Conservation (phyloP, 2,329 filamentous ascomycete genomes). For the Sporothrix pseudoabietina region DNA sequence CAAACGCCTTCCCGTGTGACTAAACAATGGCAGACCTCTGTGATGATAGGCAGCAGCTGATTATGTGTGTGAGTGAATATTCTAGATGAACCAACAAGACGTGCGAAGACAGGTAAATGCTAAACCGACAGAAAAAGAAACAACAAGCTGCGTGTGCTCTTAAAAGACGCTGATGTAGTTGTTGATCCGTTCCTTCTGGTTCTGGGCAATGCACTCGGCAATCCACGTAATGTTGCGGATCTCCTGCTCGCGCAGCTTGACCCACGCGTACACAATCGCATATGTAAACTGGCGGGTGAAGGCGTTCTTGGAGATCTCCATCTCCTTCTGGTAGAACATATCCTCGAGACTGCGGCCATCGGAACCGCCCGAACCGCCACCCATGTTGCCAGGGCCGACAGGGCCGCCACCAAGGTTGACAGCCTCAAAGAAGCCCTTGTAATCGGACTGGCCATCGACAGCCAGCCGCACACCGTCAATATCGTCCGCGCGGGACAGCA, state of each 20-base stretch:
- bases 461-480: constrained; percentile 90
- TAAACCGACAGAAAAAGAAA: not conserved
- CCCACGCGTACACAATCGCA: constrained; percentile 95
- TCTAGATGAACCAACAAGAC: constrained; percentile 2
- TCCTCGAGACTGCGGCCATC: constrained; percentile 93
- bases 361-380: constrained; percentile 67
- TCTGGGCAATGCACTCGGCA: constrained; percentile 98
- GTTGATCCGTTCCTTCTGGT: constrained; percentile 97
- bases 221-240: constrained; percentile 99
- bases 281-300: constrained; percentile 97
- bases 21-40: constrained; percentile 22
- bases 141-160: not conserved
- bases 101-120: constrained; percentile 30
- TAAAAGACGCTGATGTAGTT: constrained; percentile 99
- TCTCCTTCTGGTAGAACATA: constrained; percentile 98
- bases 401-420: constrained; percentile 74
- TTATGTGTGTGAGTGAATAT: constrained; percentile 25
- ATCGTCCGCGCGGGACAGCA: constrained; percentile 93
- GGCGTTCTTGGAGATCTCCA: constrained; percentile 93
- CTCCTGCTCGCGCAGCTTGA: constrained; percentile 98
- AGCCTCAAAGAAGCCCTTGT: constrained; percentile 94
- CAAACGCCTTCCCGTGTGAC: constrained; percentile 25
- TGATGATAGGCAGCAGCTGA: constrained; percentile 18
- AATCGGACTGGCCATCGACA: constrained; percentile 89
- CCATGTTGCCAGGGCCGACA: constrained; percentile 79